Conservation (phyloP, 805 yeast genomes). For the Lachancea quebecensis region DNA sequence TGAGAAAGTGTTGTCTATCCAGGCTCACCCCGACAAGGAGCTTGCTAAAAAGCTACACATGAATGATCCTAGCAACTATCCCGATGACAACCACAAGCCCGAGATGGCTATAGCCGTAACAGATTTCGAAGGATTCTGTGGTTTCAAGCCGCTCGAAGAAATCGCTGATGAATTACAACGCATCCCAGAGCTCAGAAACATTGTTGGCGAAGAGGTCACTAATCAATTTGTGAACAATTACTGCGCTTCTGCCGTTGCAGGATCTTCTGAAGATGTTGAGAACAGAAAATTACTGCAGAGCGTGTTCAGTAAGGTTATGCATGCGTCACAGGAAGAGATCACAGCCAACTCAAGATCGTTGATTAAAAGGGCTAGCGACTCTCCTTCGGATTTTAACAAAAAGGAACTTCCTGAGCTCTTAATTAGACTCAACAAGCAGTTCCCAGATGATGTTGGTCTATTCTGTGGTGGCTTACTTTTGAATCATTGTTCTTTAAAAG, state of each 20-base stretch:
- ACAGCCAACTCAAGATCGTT: conserved; percentile 52
- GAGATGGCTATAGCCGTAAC: conserved; percentile 99
- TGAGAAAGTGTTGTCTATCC: conserved; percentile 87
- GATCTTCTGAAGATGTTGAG: conserved; percentile 43
- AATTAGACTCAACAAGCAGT: conserved; percentile 73
- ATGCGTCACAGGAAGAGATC: conserved; percentile 57
- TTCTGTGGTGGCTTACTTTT: conserved; percentile 92
- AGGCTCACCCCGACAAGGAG: conserved; percentile 94
- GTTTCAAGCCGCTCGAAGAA: conserved; percentile 85
- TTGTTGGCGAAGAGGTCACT: conserved; percentile 62
- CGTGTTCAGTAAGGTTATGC: conserved; percentile 81
- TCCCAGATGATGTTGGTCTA: conserved; percentile 89
- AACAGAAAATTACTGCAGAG: conserved; percentile 65
- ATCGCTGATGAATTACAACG: conserved; percentile 59
- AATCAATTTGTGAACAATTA: conserved; percentile 46
- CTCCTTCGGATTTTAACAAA: conserved; percentile 50
- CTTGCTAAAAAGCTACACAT: conserved; percentile 71
- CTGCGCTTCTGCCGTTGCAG: conserved; percentile 37
- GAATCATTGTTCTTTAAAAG: conserved; percentile 72
- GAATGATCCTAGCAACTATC: conserved; percentile 86
- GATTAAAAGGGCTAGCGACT: conserved; percentile 53
- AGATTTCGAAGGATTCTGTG: conserved; percentile 95
- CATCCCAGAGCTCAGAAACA: conserved; percentile 67
- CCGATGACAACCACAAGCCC: conserved; percentile 98
- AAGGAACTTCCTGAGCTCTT: conserved; percentile 63